A percentile compares a stretch with the other conserved stretches of the same genome.
These are phyloP conservation scores for Venturia pyrina DNA, from an alignment of 2,329 filamentous ascomycete genomes.

Conservation along the genomic window DNA sequence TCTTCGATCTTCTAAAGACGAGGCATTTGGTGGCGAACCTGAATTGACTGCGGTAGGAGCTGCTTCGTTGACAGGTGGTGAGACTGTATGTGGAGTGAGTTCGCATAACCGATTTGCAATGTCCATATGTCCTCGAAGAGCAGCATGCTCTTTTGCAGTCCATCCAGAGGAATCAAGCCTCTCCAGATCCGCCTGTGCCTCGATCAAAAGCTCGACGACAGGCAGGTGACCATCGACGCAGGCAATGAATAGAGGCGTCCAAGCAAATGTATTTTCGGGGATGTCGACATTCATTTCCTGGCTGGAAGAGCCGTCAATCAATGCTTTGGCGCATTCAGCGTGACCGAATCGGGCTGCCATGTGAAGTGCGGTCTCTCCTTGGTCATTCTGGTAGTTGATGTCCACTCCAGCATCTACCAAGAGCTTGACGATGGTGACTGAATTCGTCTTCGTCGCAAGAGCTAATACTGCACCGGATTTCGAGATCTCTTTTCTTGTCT, in stretches of 20 bases:
- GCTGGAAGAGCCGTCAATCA: constrained; percentile 58
- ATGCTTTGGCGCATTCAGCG: constrained; percentile 63
- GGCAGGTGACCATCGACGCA: constrained; percentile 76
- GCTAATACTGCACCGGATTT: constrained; percentile 83
- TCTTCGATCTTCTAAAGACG: constrained; percentile 45
- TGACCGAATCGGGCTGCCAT: constrained; percentile 85
- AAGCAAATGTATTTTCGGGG: constrained; percentile 73
- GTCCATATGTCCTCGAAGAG: constrained; percentile 74
- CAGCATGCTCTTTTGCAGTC: constrained; percentile 89
- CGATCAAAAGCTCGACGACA: constrained; percentile 67
- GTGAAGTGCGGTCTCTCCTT: constrained; percentile 85
- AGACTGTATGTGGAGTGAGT: constrained; percentile 34
- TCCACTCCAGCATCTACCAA: constrained; percentile 84
- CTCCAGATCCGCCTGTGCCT: constrained; percentile 66
- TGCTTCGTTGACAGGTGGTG: constrained; percentile 15
- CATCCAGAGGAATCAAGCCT: constrained; percentile 79
- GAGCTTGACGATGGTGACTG: constrained; percentile 71
- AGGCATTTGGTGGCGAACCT: constrained; percentile 40
- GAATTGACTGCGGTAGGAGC: constrained; percentile 22
- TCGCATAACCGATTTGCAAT: constrained; percentile 63
- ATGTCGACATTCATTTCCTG: constrained; percentile 71
- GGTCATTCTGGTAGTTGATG: constrained; percentile 84
- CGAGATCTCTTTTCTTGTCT: constrained; percentile 58
- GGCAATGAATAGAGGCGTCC: constrained; percentile 92
- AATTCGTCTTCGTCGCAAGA: constrained; percentile 81